Conservation (phyloP, 2,329 filamentous ascomycete species). For the Rhynchosporium agropyri region DNA sequence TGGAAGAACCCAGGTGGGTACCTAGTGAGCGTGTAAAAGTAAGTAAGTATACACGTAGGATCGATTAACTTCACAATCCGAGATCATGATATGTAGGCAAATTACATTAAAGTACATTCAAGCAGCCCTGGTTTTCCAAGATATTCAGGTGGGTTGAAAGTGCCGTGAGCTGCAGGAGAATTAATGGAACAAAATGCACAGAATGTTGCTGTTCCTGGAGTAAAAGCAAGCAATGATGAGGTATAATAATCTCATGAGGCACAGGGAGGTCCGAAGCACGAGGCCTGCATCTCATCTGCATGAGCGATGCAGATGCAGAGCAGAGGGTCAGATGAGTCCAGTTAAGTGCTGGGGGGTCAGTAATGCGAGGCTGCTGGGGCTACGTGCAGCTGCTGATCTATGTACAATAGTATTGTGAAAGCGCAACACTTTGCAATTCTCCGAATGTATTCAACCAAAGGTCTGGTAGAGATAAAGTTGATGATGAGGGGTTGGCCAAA, state of each 20-base stretch:
- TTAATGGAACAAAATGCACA: slow-evolving; percentile 9
- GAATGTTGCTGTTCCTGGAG: not conserved
- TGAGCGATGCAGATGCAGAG: slow-evolving; percentile 1
- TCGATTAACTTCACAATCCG: too few species aligned
- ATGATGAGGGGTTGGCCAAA: not conserved
- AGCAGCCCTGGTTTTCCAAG: too few species aligned
- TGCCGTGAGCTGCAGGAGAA: not conserved
- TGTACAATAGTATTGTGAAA: not conserved
- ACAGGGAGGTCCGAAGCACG: slow-evolving; percentile 17
- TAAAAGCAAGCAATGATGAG: slow-evolving; percentile 25
- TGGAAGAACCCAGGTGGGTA: too few species aligned
- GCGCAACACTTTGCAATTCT: too few species aligned
- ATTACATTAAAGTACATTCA: too few species aligned
- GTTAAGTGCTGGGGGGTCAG: not conserved
- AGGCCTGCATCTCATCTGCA: slow-evolving; percentile 14
- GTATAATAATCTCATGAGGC: slow-evolving; percentile 27
- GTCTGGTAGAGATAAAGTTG: not conserved
- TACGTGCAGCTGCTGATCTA: not conserved
- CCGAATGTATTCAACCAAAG: too few species aligned
- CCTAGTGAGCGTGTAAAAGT: too few species aligned
- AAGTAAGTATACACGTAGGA: too few species aligned
- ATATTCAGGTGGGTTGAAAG: not conserved
- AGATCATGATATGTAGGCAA: too few species aligned
- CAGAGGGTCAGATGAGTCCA: not conserved
- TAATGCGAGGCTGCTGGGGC: slow-evolving; percentile 4